A percentile compares a stretch with the other conserved stretches of the same genome.
These are phyloP conservation scores for Globomyces sp. DNA, from an alignment of 371 early-diverging fungal genomes.

Conservation along the genomic window DNA sequence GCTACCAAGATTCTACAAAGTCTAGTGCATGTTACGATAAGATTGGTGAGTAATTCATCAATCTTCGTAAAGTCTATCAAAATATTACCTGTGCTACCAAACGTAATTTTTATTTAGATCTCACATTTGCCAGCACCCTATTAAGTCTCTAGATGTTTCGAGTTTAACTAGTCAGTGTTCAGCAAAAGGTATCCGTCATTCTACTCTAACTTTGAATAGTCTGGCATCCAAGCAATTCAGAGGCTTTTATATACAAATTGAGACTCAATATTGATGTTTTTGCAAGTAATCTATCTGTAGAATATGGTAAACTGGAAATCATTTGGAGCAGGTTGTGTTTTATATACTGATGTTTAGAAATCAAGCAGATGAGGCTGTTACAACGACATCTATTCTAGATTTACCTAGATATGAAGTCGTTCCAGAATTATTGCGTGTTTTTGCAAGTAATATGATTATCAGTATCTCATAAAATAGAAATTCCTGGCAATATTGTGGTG, in stretches of 20 bases:
- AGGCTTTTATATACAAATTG: background rate
- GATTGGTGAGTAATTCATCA: too few species aligned
- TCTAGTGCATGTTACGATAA: too few species aligned
- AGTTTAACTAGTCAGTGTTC: too few species aligned
- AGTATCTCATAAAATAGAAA: background rate
- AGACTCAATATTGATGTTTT: background rate
- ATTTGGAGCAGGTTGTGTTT: background rate
- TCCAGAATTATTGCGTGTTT: background rate
- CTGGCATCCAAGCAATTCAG: background rate
- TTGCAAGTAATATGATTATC: background rate
- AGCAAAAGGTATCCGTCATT: too few species aligned
- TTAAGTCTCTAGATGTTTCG: too few species aligned
- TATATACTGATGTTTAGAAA: background rate
- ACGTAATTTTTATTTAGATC: too few species aligned
- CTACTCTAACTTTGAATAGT: too few species aligned
- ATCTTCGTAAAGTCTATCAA: too few species aligned
- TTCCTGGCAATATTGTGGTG: background rate
- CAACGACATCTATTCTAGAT: background rate
- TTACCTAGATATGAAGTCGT: background rate
- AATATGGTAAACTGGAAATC: constrained; percentile 7
- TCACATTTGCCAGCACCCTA: too few species aligned
- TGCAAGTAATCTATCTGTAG: background rate
- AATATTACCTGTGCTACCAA: too few species aligned
- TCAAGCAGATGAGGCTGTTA: background rate
- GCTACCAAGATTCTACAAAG: too few species aligned